Base-by-base conservation (phyloP, 805 yeast species). In the Yamadazyma takamatsuzukensis region DNA sequence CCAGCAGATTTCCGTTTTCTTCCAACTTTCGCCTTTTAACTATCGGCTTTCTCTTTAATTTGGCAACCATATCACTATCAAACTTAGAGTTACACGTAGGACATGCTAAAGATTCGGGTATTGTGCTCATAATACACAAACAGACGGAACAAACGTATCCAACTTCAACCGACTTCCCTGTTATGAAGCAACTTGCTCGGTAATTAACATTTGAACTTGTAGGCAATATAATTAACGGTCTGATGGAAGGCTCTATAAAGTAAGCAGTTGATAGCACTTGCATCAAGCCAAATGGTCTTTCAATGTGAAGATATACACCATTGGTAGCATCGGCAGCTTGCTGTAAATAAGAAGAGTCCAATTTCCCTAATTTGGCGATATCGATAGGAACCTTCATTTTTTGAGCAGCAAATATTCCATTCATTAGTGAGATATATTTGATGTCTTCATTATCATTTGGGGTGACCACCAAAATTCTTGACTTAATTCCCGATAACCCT, bases 71-170 rank as follows among this genome's bases (percentile, higher is more conserved):
- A 34, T 60, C 64, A 24, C 70, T 72, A 47, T 88, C 95, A 54
- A 85, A 90, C 31, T 65, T 65, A 4, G 94, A 80, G 37, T 74
- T 83, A 56, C 98, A 90, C 6, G 93, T 85, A 0, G 97, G 96
- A 53, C 98, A 93, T 38, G 57, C 65, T 28, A 74, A 74, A 26
- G 68, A 67, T 0, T 68, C 71, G 1, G 97, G 96, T 2, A 83
- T 70, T 21, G 72, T 47, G 44, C 90, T 82, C 57, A 82, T 61
- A 12, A 67, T 84, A 51, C 97, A 89, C 13, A 90, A 62, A 54
- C 99, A 93, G 16, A 93, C 96, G 15, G 95, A 81, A 57, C 99
- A 93, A 4, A 93, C 97, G 48, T 76, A 89, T 0, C 97, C 99
- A 25, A 90, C 73, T 45, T 93, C 97, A 8, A 93, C 90, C 4